phyloP scores from a whole-genome alignment of 1,284 basidiomycete species.

The Cutaneotrichosporon cutaneum region DNA sequence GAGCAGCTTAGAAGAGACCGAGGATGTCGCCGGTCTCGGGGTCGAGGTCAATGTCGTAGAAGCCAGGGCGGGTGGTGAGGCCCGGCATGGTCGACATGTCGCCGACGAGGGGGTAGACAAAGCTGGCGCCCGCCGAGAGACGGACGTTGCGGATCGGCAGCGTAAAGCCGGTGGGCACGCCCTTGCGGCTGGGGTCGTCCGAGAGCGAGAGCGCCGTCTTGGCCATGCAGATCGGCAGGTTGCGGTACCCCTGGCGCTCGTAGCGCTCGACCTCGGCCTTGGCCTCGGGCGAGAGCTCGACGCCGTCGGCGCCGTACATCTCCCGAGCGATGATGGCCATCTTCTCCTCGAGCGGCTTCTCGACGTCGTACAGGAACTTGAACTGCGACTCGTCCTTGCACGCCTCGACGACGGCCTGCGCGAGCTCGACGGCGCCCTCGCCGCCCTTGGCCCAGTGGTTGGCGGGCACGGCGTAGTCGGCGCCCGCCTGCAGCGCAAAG shows the following conservation, averaged over 20 bases:
- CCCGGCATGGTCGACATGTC: conserved; percentile 99
- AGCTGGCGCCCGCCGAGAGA: conserved; percentile 88
- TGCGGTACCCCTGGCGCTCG: conserved; percentile 65
- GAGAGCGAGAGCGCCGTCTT: conserved; percentile 98
- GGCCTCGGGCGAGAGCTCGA: conserved; percentile 79
- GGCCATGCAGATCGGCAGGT: conserved; percentile 82
- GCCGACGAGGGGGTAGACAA: conserved; percentile 91
- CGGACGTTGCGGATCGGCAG: conserved; percentile 88
- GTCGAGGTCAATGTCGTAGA: conserved; percentile 55
- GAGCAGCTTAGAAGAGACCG: conserved; percentile 47
- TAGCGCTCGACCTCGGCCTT: conserved; percentile 86
- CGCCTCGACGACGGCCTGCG: conserved; percentile 77
- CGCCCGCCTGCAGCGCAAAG: conserved; percentile 78
- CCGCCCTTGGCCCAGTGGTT: conserved; percentile 97
- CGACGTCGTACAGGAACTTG: conserved; percentile 85
- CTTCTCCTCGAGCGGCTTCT: conserved; percentile 81
- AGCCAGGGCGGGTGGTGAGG: conserved; percentile 85
- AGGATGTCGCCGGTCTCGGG: conserved; percentile 52
- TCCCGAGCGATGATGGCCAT: conserved; percentile 81
- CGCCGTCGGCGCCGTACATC: conserved; percentile 88
- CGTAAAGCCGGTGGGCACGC: conserved; percentile 85
- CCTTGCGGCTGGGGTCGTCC: conserved; percentile 87
- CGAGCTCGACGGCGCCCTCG: conserved; percentile 78
- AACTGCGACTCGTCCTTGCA: conserved; percentile 82
- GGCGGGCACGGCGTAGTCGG: conserved; percentile 91